Percentiles rank a stretch among this genome's conserved stretches.
phyloP scores from a whole-genome alignment of 805 yeast species.

The Wickerhamomyces hampshirensis region DNA sequence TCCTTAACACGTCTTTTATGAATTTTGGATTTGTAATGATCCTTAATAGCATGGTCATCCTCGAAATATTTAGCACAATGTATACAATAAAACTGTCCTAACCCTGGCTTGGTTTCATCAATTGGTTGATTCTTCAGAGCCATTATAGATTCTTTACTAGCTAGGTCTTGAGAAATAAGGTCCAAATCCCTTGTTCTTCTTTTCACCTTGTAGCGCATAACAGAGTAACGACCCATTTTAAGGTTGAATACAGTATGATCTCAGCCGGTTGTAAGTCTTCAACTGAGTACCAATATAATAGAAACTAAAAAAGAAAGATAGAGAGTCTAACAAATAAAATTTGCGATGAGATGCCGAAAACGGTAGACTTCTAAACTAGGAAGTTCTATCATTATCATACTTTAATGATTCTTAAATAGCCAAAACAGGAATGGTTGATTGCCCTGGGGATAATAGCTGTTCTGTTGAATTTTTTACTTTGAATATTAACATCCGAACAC shows the following conservation, averaged over 20 bases:
- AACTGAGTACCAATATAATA: no score
- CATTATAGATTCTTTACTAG: constrained; percentile 56
- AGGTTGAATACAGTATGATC: no score
- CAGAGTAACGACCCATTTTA: constrained; percentile 81
- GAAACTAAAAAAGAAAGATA: no score
- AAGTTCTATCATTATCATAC: not conserved
- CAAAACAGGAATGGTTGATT: not conserved
- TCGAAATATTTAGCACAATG: constrained; percentile 94
- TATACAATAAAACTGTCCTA: constrained; percentile 91
- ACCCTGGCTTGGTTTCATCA: constrained; percentile 88
- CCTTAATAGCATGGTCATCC: constrained; percentile 62
- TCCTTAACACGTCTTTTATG: constrained; percentile 86
- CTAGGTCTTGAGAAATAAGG: constrained; percentile 70
- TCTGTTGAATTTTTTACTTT: no score
- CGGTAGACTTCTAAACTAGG: constrained; percentile 5
- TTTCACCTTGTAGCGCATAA: constrained; percentile 83
- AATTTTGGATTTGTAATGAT: constrained; percentile 69
- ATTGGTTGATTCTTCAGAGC: constrained; percentile 73
- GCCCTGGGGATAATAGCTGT: not conserved
- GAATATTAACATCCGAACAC: not conserved
- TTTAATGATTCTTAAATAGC: not conserved
- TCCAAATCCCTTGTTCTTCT: constrained; percentile 85
- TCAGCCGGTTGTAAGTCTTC: no score
- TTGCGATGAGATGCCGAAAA: constrained; percentile 2
- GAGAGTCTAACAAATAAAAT: not conserved